Conservation (phyloP, 2,329 filamentous ascomycete genomes). For the Fusarium sp. region DNA sequence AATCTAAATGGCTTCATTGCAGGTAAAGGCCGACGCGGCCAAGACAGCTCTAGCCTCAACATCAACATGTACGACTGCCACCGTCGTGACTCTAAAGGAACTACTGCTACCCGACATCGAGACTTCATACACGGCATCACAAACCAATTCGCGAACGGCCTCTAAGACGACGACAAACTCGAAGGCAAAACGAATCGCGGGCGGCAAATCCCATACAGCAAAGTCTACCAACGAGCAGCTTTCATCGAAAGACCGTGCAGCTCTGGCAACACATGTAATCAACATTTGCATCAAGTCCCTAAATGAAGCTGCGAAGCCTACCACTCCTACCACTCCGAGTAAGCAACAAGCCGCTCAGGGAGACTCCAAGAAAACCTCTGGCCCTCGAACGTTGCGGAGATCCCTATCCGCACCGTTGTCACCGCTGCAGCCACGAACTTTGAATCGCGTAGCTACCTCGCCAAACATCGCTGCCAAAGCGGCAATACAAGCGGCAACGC, state of each 20-base stretch:
- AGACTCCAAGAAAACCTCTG: slow-evolving; percentile 48
- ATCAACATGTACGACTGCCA: slow-evolving; percentile 63
- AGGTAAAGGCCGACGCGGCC: slow-evolving; percentile 59
- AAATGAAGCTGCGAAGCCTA: slow-evolving; percentile 70
- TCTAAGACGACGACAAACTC: slow-evolving; percentile 44
- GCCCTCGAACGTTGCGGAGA: slow-evolving; percentile 59
- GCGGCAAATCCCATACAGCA: slow-evolving; percentile 6
- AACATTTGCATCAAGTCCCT: slow-evolving; percentile 77
- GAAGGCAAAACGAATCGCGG: slow-evolving; percentile 38
- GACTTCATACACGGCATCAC: slow-evolving; percentile 37
- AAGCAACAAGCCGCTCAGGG: slow-evolving; percentile 49
- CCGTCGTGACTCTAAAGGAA: slow-evolving; percentile 60
- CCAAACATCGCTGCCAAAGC: slow-evolving; percentile 53
- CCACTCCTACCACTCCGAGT: slow-evolving; percentile 46
- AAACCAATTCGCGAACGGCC: slow-evolving; percentile 40
- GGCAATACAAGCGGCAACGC: slow-evolving; percentile 43
- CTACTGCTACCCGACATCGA: slow-evolving; percentile 54
- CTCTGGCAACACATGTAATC: slow-evolving; percentile 77
- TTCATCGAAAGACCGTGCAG: slow-evolving; percentile 65
- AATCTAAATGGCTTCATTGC: slow-evolving; percentile 56
- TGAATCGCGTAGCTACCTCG: slow-evolving; percentile 69
- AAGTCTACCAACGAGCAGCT: slow-evolving; percentile 42
- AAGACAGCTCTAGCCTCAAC: slow-evolving; percentile 64
- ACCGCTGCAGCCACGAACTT: slow-evolving; percentile 68
- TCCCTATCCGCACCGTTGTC: slow-evolving; percentile 69